Conservation (phyloP, 371 early-diverging fungal species). For the Conidiobolus incongruus region DNA sequence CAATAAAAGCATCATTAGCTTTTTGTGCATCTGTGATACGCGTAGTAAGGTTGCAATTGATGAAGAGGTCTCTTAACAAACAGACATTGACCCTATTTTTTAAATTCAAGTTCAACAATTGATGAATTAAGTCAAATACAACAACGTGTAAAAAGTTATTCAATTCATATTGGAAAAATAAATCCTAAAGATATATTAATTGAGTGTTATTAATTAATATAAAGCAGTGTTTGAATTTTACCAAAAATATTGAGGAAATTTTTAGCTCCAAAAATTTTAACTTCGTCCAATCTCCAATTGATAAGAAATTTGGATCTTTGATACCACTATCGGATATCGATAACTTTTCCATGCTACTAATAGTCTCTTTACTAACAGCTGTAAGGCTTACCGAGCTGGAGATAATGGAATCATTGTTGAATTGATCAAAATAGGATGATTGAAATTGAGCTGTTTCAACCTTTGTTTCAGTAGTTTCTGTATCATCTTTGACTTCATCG, state of each 20-base stretch:
- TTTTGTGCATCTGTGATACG: slow-evolving; percentile 55
- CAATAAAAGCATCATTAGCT: slow-evolving; percentile 33
- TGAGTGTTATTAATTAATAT: too few relatives aligned
- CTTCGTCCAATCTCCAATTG: slow-evolving; percentile 42
- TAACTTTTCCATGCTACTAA: too few relatives aligned
- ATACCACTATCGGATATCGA: too few relatives aligned
- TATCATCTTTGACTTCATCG: not conserved
- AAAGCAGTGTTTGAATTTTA: too few relatives aligned
- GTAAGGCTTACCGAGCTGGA: too few relatives aligned
- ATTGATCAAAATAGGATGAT: slow-evolving; percentile 6
- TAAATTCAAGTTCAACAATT: slow-evolving; percentile 70
- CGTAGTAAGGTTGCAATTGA: slow-evolving; percentile 53
- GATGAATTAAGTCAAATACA: slow-evolving; percentile 86
- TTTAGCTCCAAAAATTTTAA: slow-evolving; percentile 27
- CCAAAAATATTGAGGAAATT: slow-evolving; percentile 26
- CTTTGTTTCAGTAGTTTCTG: not conserved
- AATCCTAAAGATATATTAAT: too few relatives aligned
- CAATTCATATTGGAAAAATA: slow-evolving; percentile 77
- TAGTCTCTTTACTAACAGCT: too few relatives aligned
- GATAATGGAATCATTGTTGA: too few relatives aligned
- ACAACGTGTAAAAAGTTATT: slow-evolving; percentile 91
- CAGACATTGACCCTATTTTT: slow-evolving; percentile 15
- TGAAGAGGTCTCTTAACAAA: slow-evolving; percentile 23
- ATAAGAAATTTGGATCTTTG: too few relatives aligned
- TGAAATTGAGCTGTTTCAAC: not conserved